A percentile compares a stretch with the other conserved stretches of the same genome.
These are phyloP conservation scores for Glonium stellatum DNA, from an alignment of 495 filamentous ascomycete species.

Conservation along the genomic window DNA sequence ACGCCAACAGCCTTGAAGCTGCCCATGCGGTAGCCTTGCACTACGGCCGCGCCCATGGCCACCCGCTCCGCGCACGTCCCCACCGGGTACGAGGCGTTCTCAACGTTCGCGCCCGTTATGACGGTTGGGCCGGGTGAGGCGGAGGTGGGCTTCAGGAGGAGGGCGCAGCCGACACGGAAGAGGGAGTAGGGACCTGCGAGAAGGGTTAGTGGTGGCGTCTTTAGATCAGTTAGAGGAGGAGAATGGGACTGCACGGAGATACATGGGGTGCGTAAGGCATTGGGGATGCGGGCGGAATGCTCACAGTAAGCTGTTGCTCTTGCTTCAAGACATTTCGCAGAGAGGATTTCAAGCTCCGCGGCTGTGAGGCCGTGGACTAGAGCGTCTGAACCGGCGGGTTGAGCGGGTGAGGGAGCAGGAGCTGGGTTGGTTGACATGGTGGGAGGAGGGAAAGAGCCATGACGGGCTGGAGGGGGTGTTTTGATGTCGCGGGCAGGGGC, in stretches of 20 bases:
- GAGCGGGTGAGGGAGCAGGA: neutral
- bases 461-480: neutral
- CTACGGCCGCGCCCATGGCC: constrained; percentile 74
- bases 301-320: constrained; percentile 72
- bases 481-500: neutral
- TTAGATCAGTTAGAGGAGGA: neutral
- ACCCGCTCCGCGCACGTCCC: constrained; percentile 91
- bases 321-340: constrained; percentile 52
- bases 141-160: constrained; percentile 50
- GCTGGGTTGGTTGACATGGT: constrained; percentile 4
- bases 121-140: constrained; percentile 42
- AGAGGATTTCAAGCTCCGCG: constrained; percentile 56
- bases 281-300: constrained; percentile 14
- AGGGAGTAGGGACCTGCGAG: constrained; percentile 73
- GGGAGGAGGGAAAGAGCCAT: neutral
- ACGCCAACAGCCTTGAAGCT: constrained; percentile 84
- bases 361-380: constrained; percentile 46
- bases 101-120: constrained; percentile 75
- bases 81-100: constrained; percentile 90
- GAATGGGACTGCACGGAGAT: neutral
- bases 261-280: neutral
- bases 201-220: neutral
- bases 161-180: constrained; percentile 81
- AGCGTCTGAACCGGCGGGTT: constrained; percentile 6
- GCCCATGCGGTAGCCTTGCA: constrained; percentile 41